Conservation (phyloP, 345 rosid species). For the Excoecaria agallocha region DNA sequence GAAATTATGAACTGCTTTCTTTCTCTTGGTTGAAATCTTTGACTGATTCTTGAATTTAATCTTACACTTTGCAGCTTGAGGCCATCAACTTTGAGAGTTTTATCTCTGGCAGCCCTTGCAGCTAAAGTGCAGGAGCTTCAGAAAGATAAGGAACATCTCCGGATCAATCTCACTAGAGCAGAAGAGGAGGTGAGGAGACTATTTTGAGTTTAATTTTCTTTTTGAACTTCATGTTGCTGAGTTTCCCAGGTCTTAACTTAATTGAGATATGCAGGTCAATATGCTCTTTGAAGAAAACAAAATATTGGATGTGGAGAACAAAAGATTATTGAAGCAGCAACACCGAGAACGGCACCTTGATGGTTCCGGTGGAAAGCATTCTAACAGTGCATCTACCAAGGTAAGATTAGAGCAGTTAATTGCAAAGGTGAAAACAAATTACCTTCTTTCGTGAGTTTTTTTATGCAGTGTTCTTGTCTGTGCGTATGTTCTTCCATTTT, state of each 20-base stretch:
- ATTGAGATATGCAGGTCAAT: slow-evolving; percentile 37
- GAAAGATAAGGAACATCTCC: slow-evolving; percentile 55
- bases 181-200: slow-evolving; percentile 60
- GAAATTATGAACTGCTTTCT: neutral
- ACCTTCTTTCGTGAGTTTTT: slow-evolving; percentile 3
- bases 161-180: slow-evolving; percentile 53
- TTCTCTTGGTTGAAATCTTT: neutral
- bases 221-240: neutral
- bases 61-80: slow-evolving; percentile 38
- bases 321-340: slow-evolving; percentile 38
- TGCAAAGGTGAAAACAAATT: neutral
- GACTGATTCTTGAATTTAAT: neutral
- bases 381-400: slow-evolving; percentile 47
- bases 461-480: neutral
- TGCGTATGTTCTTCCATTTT: neutral
- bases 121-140: slow-evolving; percentile 42
- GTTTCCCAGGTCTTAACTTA: neutral
- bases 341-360: slow-evolving; percentile 35
- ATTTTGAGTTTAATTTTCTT: neutral
- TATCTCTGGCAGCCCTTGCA: slow-evolving; percentile 47
- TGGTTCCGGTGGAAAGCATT: slow-evolving; percentile 50
- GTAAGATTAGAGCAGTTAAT: slow-evolving; percentile 26
- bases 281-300: slow-evolving; percentile 52
- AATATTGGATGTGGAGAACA: slow-evolving; percentile 45
- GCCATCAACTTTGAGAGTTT: slow-evolving; percentile 43